These are phyloP conservation scores for Claviceps arundinis DNA, from an alignment of 2,329 filamentous ascomycete species.

Conservation along the genomic window DNA sequence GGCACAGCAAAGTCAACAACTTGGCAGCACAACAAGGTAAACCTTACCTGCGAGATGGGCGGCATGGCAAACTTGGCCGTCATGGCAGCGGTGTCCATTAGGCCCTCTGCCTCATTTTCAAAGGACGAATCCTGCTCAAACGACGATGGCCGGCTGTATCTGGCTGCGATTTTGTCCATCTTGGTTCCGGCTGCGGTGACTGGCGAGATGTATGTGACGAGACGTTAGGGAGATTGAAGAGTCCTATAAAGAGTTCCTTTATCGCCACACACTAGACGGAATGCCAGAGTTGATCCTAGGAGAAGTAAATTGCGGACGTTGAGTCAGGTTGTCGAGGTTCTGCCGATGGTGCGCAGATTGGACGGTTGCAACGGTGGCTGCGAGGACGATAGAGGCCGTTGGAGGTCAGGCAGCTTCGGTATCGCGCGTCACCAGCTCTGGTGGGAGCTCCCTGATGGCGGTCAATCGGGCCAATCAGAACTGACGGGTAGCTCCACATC, in stretches of 20 bases:
- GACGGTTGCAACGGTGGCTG: too few relatives aligned
- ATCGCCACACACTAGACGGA: too few relatives aligned
- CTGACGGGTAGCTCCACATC: not conserved
- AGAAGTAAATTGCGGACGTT: too few relatives aligned
- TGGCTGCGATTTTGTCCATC: conserved; percentile 90
- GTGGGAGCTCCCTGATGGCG: not conserved
- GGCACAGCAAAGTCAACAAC: too few relatives aligned
- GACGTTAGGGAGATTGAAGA: not conserved
- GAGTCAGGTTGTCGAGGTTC: too few relatives aligned
- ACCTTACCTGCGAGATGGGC: conserved; percentile 66
- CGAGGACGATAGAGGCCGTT: not conserved
- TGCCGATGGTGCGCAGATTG: too few relatives aligned
- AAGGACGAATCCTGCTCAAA: conserved; percentile 60
- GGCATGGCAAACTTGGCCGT: conserved; percentile 93
- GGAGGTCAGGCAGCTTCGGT: conserved; percentile 28
- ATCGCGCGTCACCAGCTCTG: conserved; percentile 26
- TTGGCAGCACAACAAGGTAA: not conserved
- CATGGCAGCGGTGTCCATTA: conserved; percentile 59
- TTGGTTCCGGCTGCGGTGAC: conserved; percentile 6
- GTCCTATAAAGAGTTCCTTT: too few relatives aligned
- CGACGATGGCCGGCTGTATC: conserved; percentile 65
- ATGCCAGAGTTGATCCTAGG: too few relatives aligned
- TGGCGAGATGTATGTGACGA: not conserved
- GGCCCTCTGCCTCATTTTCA: conserved; percentile 58
- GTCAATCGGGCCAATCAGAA: conserved; percentile 1